Conservation (phyloP, 305 asterid species). For the Fraxinus dipetala region DNA sequence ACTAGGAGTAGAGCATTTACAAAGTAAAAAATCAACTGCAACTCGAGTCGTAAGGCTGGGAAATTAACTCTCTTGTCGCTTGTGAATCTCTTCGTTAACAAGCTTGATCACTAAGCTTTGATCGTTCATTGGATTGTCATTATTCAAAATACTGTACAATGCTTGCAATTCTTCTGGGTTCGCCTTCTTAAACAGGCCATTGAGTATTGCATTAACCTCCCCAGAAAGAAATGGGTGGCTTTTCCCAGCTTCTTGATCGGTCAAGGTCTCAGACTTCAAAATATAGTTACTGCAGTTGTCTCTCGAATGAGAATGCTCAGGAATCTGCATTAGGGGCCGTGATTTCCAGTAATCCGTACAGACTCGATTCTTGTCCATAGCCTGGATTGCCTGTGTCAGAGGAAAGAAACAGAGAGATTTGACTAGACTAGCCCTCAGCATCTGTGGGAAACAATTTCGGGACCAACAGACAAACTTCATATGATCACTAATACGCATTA, state of each 20-base stretch:
- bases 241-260: slow-evolving; percentile 28
- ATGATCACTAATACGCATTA: not conserved
- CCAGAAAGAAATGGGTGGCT: slow-evolving; percentile 2
- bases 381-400: slow-evolving; percentile 60
- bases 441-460: not conserved
- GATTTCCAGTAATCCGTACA: slow-evolving; percentile 80
- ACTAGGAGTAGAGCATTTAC: slow-evolving; percentile 25
- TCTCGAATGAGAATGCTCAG: slow-evolving; percentile 33
- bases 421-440: not conserved
- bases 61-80: slow-evolving; percentile 33
- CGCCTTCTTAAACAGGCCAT: slow-evolving; percentile 66
- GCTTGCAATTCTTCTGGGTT: slow-evolving; percentile 50
- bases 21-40: not conserved
- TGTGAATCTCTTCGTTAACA: slow-evolving; percentile 47
- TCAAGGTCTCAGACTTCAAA: slow-evolving; percentile 36
- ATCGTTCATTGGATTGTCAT: slow-evolving; percentile 32
- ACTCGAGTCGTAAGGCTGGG: not conserved
- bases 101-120: slow-evolving; percentile 41
- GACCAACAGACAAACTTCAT: not conserved
- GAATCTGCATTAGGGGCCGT: slow-evolving; percentile 59
- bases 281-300: slow-evolving; percentile 23
- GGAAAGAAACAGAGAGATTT: slow-evolving; percentile 5
- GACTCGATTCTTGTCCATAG: slow-evolving; percentile 58
- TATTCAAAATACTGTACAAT: slow-evolving; percentile 36
- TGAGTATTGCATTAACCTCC: slow-evolving; percentile 37